Evolutionary conservation across 352 stramenopile species (phyloP).

Genomic region (Phytophthora tubulina): DNA sequence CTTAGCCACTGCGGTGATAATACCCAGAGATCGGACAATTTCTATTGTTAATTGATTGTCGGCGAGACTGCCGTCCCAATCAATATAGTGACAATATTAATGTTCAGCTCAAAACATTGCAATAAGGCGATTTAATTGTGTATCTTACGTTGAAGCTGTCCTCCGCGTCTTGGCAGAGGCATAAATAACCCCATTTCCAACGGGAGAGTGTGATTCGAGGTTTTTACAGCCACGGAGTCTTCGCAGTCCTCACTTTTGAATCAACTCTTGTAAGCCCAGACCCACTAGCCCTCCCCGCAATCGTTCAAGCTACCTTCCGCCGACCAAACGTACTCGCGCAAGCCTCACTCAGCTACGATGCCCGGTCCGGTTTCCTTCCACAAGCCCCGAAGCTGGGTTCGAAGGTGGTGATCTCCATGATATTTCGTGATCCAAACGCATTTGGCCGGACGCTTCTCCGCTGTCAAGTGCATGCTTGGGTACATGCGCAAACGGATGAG

Average conservation of each 20-base stretch:
- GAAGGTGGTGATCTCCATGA: background rate
- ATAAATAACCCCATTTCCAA: background rate
- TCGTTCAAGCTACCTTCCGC: background rate
- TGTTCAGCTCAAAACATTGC: background rate
- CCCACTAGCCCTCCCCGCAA: background rate
- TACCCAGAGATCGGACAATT: too few relatives aligned
- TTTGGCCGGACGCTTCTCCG: background rate
- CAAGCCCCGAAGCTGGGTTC: background rate
- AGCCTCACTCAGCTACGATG: background rate
- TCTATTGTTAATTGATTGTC: too few relatives aligned
- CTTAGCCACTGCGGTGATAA: too few relatives aligned
- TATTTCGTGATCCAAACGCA: background rate
- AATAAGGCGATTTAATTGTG: background rate
- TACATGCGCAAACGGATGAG: constrained; percentile 10
- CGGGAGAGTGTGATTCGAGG: background rate
- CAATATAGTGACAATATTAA: background rate
- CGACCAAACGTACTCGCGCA: background rate
- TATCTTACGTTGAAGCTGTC: background rate
- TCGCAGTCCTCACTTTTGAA: background rate
- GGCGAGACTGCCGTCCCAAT: background rate
- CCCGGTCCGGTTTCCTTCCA: background rate
- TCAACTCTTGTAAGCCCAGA: background rate
- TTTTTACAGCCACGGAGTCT: background rate
- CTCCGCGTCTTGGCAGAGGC: background rate
- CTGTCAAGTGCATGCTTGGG: constrained; percentile 11